phyloP scores from a whole-genome alignment of 2,329 filamentous ascomycete species.

The Coniochaeta sp. region DNA sequence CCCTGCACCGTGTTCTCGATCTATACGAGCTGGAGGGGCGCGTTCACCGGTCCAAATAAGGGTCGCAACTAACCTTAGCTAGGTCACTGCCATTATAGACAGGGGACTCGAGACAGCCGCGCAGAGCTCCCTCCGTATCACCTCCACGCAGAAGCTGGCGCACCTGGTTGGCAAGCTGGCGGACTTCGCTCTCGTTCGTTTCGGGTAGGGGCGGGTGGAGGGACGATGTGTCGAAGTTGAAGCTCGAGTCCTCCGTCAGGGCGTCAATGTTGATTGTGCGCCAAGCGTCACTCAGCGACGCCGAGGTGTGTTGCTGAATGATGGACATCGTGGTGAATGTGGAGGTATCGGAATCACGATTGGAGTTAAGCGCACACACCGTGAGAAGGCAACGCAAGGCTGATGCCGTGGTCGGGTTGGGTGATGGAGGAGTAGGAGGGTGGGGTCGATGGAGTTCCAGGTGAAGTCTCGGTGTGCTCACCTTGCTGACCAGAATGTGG shows the following conservation, averaged over 20 bases:
- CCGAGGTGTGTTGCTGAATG: conserved; percentile 56
- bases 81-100: conserved; percentile 60
- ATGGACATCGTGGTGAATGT: conserved; percentile 46
- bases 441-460: neutral
- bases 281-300: conserved; percentile 57
- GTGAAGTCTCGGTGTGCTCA: too few species aligned
- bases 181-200: conserved; percentile 69
- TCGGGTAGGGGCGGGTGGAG: conserved; percentile 72
- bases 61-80: conserved; percentile 40
- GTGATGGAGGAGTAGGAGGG: neutral
- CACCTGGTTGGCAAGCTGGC: conserved; percentile 71
- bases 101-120: conserved; percentile 76
- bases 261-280: conserved; percentile 94
- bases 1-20: neutral
- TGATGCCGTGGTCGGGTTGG: neutral
- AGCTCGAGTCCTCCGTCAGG: conserved; percentile 79
- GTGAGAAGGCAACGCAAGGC: neutral
- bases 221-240: conserved; percentile 85
- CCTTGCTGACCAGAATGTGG: too few species aligned
- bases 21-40: neutral
- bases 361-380: neutral
- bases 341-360: neutral
- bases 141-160: conserved; percentile 81
- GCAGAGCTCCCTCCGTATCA: conserved; percentile 79
- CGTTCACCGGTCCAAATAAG: neutral